Base-by-base conservation (phyloP, 1,284 basidiomycete species). In the Sporisorium graminicola region DNA sequence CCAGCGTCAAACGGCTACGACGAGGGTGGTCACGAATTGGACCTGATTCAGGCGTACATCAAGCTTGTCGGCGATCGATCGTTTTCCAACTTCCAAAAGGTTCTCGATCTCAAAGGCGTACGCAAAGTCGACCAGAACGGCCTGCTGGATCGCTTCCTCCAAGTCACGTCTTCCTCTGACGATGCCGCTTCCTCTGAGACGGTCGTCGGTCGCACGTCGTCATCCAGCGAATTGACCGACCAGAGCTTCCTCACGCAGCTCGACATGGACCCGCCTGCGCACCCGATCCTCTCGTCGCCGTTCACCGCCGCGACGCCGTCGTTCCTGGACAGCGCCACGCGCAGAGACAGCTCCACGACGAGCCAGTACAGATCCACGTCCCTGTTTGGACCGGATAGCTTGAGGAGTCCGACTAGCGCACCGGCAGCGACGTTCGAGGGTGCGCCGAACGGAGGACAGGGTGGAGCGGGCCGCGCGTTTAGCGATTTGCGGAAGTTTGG, bases 71-170 rank as follows among this genome's bases (percentile, higher is more conserved):
- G 68, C 18, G 83, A 84, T 46, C 77, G 83, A 37, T 81, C 80
- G 13, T 79, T 80, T 31, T 62, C 75, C 53, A 85, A 84, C 68
- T 85, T 85, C 87, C 97, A 99, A 88, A 99, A 99, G 90, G 94
- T 93, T 42, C 90, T 99, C 27, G 96, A 99, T 85, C 90, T 99
- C 62, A 98, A 97, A 85, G 83, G 79, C 20, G 49, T 94, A 0
- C 91, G 93, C 0, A 93, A 94, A 69, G 85, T 88, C 10, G 92
- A 94, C 58, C 94, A 98, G 87, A 94, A 95, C 86, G 90, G 90
- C 77, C 90, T 99, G 10, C 89, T 97, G 42, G 95, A 98, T 86
- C 90, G 91, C 18, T 98, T 98, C 88, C 88, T 98, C 43, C 92
- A 92, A 40, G 43, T 42, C 3, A 91, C 94, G 62, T 96, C 94